A percentile compares a stretch with the other conserved stretches of the same genome.
phyloP scores from a whole-genome alignment of 768 basidiomycete species.

The Lentinula boryana region DNA sequence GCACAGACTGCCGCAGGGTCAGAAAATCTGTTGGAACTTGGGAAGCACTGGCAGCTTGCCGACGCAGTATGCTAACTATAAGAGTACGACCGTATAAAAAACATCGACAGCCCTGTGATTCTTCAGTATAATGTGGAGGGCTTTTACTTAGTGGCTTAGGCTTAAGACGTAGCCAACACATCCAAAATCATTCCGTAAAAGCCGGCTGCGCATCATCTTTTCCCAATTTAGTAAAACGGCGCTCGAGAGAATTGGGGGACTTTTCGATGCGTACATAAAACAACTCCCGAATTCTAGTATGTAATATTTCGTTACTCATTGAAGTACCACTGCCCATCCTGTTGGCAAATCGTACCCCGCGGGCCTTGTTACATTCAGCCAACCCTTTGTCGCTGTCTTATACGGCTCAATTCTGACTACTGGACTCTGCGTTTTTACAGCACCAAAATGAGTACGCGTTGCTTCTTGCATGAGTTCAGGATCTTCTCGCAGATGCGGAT shows the following conservation, averaged over 20 bases:
- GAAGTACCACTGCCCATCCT: background rate
- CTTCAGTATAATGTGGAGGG: no score
- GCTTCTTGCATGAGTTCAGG: background rate
- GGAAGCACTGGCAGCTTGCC: background rate
- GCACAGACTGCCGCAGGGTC: background rate
- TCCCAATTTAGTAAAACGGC: background rate
- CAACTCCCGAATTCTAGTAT: no score
- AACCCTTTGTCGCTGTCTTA: background rate
- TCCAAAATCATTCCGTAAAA: no score
- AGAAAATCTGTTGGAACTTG: background rate
- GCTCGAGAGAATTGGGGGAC: background rate
- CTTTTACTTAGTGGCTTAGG: no score
- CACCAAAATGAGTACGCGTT: background rate
- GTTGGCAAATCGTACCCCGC: background rate
- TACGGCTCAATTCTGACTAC: conserved; percentile 3
- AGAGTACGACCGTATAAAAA: no score
- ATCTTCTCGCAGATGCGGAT: background rate
- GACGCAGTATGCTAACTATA: no score
- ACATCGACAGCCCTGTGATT: no score
- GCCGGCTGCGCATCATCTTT: no score
- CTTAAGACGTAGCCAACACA: no score
- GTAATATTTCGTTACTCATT: background rate
- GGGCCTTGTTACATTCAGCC: conserved; percentile 2
- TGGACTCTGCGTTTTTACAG: conserved; percentile 1
- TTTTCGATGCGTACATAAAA: no score